Percentiles rank a stretch among this genome's conserved stretches.
These are phyloP conservation scores for Scenedesmus sp. DNA, from an alignment of 163 green algal species.

Conservation along the genomic window DNA sequence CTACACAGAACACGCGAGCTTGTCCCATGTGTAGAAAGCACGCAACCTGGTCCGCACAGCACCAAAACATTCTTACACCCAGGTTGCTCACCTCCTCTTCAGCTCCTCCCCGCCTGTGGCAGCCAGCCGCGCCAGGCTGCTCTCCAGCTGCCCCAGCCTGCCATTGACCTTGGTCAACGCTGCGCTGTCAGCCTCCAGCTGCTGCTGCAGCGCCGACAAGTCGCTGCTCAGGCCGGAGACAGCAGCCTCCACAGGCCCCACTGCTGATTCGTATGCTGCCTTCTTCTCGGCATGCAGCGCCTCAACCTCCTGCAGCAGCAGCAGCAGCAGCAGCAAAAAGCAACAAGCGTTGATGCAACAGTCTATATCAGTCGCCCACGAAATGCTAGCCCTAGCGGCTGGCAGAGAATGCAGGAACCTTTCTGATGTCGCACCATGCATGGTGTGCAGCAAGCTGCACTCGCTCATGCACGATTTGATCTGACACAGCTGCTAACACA, in stretches of 20 bases:
- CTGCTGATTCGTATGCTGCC: slow-evolving; percentile 63
- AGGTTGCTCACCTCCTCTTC: slow-evolving; percentile 26
- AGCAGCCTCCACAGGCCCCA: slow-evolving; percentile 56
- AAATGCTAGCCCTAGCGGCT: neutral
- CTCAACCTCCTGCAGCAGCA: slow-evolving; percentile 64
- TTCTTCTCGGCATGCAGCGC: slow-evolving; percentile 63
- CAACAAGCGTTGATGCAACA: neutral
- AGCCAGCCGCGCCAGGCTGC: neutral
- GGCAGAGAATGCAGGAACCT: no score
- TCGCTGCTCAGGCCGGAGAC: slow-evolving; percentile 58
- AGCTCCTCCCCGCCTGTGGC: slow-evolving; percentile 24
- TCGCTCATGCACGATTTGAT: no score
- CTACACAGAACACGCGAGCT: neutral
- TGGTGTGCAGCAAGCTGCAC: neutral
- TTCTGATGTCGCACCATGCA: neutral
- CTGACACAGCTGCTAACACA: neutral
- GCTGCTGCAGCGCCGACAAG: slow-evolving; percentile 34
- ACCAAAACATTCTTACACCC: neutral
- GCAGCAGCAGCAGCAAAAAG: neutral
- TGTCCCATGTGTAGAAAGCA: neutral
- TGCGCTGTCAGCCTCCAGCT: neutral
- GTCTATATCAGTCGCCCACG: neutral
- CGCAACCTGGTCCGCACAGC: no score
- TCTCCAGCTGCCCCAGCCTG: slow-evolving; percentile 16
- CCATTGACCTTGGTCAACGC: neutral